Base-by-base conservation (phyloP, 306 rosid species). In the Gastrolobium bilobum region DNA sequence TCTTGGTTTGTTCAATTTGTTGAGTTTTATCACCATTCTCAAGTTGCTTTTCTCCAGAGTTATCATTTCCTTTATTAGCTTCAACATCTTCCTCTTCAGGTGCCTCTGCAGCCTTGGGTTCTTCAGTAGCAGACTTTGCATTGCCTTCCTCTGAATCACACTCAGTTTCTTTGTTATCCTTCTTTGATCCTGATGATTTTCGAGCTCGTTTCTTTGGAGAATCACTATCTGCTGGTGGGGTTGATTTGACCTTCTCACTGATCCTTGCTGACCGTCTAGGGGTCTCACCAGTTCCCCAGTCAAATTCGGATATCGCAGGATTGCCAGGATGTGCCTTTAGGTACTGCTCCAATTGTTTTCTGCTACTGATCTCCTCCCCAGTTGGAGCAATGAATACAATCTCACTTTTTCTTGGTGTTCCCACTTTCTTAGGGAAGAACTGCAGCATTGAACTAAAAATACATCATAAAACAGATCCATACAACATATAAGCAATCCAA, bases 181-280 rank as follows among this genome's bases (percentile, higher is more conserved):
- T 83, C 62, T 72, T 92, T 20, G 94, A 82, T 2, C 87, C 91
- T 0, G 90, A 84, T 42, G 97, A 90, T 76, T 83, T 91, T 35
- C 93, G 88, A 70, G 94, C 6, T 3, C 98, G 88, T 80, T 95
- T 95, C 86, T 83, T 93, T 0, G 83, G 91, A 48, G 98, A 75
- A 51, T 87, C 94, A 3, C 44, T 81, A 84, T 83, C 85, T 9
- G 42, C 76, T 11, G 92, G 85, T 0, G 97, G 92, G 60, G 91
- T 82, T 35, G 77, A 64, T 78, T 91, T 91, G 80, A 68, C 87
- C 88, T 87, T 91, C 83, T 86, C 91, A 57, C 93, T 89, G 69
- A 95, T 93, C 87, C 99, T 87, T 6, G 92, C 86, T 0, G 99
- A 95, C 88, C 99, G 86, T 72, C 99, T 77, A 7, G 98, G 99